Conservation (phyloP, 768 basidiomycete genomes). For the Russula lepida region DNA sequence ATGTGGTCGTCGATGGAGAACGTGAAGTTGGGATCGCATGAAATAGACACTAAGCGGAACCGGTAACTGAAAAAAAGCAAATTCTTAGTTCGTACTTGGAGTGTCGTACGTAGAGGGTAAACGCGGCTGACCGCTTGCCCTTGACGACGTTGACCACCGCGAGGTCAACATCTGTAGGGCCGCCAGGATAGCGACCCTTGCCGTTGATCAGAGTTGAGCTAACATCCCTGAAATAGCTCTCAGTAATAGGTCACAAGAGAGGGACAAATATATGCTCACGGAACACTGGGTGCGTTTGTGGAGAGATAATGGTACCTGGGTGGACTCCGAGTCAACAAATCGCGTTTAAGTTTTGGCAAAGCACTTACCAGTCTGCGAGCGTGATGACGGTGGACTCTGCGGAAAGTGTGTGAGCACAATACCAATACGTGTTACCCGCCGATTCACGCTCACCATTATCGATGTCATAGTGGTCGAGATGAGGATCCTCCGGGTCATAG, state of each 20-base stretch:
- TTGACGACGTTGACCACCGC: conserved; percentile 16
- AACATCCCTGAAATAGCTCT: neutral
- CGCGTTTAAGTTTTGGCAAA: neutral
- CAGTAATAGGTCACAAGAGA: neutral
- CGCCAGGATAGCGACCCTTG: conserved; percentile 17
- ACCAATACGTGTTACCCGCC: neutral
- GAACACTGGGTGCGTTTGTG: neutral
- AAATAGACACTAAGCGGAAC: conserved; percentile 18
- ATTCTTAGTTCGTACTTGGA: neutral
- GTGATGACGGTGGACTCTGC: conserved; percentile 25
- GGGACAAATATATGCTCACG: neutral
- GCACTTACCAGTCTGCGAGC: conserved; percentile 24
- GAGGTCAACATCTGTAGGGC: conserved; percentile 8
- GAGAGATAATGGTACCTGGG: conserved; percentile 17
- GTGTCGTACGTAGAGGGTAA: neutral
- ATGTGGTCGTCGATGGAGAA: conserved; percentile 20
- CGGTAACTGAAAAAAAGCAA: conserved; percentile 7
- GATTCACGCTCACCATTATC: conserved; percentile 23
- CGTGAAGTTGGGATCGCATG: conserved; percentile 19
- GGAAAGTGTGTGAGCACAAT: neutral
- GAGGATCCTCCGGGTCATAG: conserved; percentile 27
- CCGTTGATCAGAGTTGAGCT: conserved; percentile 22
- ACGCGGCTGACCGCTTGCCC: conserved; percentile 16
- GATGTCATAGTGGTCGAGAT: conserved; percentile 23
- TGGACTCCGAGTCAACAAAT: neutral